These are phyloP conservation scores for Paramyrothecium roridum DNA, from an alignment of 2,329 filamentous ascomycete genomes.

Conservation along the genomic window DNA sequence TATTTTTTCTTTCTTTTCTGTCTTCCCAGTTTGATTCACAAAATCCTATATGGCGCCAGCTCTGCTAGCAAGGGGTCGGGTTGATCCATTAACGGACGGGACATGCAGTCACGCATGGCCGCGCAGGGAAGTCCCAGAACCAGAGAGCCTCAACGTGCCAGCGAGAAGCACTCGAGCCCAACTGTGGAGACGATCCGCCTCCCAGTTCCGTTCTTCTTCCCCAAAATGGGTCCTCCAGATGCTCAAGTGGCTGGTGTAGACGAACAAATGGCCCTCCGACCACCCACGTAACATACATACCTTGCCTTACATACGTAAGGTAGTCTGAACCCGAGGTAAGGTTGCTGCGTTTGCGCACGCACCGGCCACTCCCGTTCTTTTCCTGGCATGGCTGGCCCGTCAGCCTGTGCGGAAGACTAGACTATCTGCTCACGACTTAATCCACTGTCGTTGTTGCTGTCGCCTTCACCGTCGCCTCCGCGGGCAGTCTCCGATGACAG, in stretches of 20 bases:
- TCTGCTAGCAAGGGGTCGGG: no score
- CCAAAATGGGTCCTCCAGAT: background rate
- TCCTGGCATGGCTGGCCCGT: background rate
- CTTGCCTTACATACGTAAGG: no score
- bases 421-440: no score
- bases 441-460: background rate
- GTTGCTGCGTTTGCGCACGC: background rate
- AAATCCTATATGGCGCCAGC: no score
- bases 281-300: background rate
- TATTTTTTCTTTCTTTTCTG: no score
- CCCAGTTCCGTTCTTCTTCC: background rate
- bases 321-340: no score
- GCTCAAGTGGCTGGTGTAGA: background rate
- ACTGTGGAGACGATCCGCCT: conserved; percentile 25
- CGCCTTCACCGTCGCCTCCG: background rate
- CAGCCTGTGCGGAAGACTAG: background rate
- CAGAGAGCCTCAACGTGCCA: background rate
- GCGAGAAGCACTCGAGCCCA: conserved; percentile 30
- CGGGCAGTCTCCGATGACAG: background rate
- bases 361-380: background rate
- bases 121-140: background rate
- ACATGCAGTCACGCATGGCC: background rate
- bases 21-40: no score
- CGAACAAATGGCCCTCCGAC: background rate
- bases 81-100: background rate